phyloP scores from a whole-genome alignment of 73 alveolate genomes.

The Tetrahymena borealis region DNA sequence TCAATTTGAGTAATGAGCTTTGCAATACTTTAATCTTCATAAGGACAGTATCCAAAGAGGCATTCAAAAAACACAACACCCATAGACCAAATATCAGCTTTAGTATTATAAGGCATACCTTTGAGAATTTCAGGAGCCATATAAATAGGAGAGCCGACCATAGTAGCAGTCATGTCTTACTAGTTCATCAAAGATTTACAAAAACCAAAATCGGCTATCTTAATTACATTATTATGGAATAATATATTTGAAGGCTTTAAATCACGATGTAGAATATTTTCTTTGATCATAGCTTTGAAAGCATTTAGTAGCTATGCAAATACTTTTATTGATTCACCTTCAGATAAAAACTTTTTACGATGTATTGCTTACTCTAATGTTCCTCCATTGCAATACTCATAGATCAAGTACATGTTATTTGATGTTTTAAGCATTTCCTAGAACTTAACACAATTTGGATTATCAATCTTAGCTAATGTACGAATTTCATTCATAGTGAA shows the following conservation, averaged over 20 bases:
- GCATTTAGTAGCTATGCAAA: constrained; percentile 36
- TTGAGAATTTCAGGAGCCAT: constrained; percentile 52
- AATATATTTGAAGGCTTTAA: constrained; percentile 32
- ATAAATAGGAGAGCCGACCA: constrained; percentile 50
- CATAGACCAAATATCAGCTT: constrained; percentile 50
- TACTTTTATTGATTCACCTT: constrained; percentile 23
- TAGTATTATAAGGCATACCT: constrained; percentile 34
- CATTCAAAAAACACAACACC: constrained; percentile 46
- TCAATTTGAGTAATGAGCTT: constrained; percentile 33
- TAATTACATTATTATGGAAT: constrained; percentile 19
- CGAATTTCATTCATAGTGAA: constrained; percentile 41
- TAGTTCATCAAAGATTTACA: constrained; percentile 17
- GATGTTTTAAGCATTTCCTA: constrained; percentile 33
- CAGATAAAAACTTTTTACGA: constrained; percentile 27
- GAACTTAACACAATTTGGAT: constrained; percentile 31
- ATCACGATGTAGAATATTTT: constrained; percentile 40
- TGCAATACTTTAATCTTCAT: constrained; percentile 36
- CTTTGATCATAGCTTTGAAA: constrained; percentile 1
- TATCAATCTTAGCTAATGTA: constrained; percentile 24
- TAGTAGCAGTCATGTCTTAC: constrained; percentile 28
- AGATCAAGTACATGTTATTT: constrained; percentile 30
- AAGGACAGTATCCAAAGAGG: constrained; percentile 48
- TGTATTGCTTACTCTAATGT: constrained; percentile 24
- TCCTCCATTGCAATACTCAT: constrained; percentile 39
- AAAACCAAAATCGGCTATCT: constrained; percentile 41